Conservation (phyloP, 2,329 filamentous ascomycete species). For the Furcasterigmium sp. region DNA sequence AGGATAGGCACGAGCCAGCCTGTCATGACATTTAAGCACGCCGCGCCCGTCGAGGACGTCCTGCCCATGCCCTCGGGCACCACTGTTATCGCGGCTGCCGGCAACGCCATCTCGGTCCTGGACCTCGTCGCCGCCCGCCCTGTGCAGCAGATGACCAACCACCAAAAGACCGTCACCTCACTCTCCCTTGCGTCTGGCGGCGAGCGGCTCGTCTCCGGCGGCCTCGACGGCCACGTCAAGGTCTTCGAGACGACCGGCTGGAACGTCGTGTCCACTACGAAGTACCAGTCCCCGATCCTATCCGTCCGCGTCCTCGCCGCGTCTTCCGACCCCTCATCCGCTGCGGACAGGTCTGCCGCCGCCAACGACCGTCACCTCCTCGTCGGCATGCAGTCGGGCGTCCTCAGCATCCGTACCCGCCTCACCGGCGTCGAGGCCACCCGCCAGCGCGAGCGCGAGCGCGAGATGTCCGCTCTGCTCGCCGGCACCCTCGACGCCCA, state of each 20-base stretch:
- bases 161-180: conserved; percentile 95
- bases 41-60: conserved; percentile 84
- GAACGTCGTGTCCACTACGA: conserved; percentile 93
- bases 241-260: conserved; percentile 90
- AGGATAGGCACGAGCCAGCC: conserved; percentile 59
- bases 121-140: conserved; percentile 90
- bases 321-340: conserved; percentile 42
- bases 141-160: conserved; percentile 80
- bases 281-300: conserved; percentile 88
- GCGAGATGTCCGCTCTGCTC: conserved; percentile 78
- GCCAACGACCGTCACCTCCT: conserved; percentile 87
- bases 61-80: conserved; percentile 82
- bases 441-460: conserved; percentile 69
- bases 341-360: conserved; percentile 15
- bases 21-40: conserved; percentile 93
- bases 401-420: conserved; percentile 87
- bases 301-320: conserved; percentile 71
- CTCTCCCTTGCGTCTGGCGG: conserved; percentile 77
- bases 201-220: conserved; percentile 77
- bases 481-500: conserved; percentile 73
- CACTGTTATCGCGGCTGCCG: conserved; percentile 77
- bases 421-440: conserved; percentile 77
- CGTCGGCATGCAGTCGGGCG: conserved; percentile 89
- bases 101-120: conserved; percentile 82
- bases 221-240: conserved; percentile 93